Conservation (phyloP, 2,329 filamentous ascomycete species). For the Aspergillus novoparasiticus region DNA sequence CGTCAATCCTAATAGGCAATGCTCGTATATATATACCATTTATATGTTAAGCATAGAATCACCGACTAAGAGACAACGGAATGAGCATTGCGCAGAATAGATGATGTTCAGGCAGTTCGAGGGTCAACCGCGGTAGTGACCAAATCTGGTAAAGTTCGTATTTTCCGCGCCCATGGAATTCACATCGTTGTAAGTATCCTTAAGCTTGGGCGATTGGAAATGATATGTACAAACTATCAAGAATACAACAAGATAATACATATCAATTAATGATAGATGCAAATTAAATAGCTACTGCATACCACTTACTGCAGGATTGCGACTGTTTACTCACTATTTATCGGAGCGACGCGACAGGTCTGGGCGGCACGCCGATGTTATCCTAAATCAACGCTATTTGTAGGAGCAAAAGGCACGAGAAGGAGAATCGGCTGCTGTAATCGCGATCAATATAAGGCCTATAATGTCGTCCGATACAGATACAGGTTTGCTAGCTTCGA, state of each 20-base stretch:
- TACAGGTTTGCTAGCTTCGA: constrained; percentile 18
- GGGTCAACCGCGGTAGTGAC: neutral
- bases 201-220: neutral
- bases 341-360: constrained; percentile 13
- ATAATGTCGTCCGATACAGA: constrained; percentile 23
- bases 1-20: neutral
- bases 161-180: constrained; percentile 12
- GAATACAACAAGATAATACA: neutral
- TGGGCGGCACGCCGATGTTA: neutral
- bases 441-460: neutral
- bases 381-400: neutral
- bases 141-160: constrained; percentile 14
- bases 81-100: neutral
- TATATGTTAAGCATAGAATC: neutral
- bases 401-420: neutral
- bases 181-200: neutral
- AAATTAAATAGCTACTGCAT: neutral
- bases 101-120: neutral
- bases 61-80: neutral
- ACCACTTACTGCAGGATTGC: neutral
- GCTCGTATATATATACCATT: neutral
- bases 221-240: neutral
- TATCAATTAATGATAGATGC: neutral
- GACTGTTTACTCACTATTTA: neutral
- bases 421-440: neutral